These are phyloP conservation scores for Umbellularia californica DNA, from an alignment of 164 flowering plant species.

Conservation along the genomic window DNA sequence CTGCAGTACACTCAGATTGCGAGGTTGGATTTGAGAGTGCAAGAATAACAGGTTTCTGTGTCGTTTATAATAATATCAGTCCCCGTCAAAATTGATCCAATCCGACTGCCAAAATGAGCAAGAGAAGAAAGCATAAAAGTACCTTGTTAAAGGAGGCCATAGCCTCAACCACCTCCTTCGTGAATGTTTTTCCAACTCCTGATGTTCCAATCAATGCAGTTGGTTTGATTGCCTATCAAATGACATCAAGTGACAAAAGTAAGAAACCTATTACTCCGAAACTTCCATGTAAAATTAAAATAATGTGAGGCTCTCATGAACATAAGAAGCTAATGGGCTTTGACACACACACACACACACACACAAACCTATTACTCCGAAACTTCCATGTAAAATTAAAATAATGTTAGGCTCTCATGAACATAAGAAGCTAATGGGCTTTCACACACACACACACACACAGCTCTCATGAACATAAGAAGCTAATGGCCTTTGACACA, in stretches of 20 bases:
- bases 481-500: too few species aligned
- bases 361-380: background rate
- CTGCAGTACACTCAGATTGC: constrained; percentile 94
- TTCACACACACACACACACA: background rate
- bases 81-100: background rate
- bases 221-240: constrained; percentile 66
- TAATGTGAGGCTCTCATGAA: background rate
- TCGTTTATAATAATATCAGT: background rate
- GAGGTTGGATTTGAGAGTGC: constrained; percentile 95
- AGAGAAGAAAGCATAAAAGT: background rate
- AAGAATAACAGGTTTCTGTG: constrained; percentile 83
- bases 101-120: background rate
- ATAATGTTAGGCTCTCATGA: background rate
- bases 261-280: background rate
- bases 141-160: constrained; percentile 81
- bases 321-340: background rate
- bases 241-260: background rate
- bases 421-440: background rate
- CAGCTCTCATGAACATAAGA: too few species aligned
- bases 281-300: background rate
- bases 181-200: constrained; percentile 75
- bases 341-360: too few species aligned
- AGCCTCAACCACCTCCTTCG: constrained; percentile 84
- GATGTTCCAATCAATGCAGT: constrained; percentile 84
- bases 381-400: background rate